Evolutionary conservation across 129 eudicot species (phyloP).

Genomic region (Lonicera japonica): DNA sequence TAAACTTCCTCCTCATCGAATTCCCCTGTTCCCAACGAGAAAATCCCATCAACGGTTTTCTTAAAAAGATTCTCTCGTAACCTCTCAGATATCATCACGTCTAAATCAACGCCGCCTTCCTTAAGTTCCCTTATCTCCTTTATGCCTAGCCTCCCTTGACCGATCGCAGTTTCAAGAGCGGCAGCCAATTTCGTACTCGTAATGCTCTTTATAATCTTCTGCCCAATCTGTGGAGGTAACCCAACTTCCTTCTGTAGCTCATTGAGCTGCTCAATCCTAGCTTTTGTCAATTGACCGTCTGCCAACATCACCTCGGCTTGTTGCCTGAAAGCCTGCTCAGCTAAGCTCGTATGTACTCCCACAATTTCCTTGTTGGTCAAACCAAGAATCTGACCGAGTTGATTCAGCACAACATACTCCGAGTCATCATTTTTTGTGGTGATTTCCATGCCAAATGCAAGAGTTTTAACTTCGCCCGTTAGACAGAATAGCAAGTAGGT

Average conservation of each 20-base stretch:
- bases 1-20: constrained; percentile 83
- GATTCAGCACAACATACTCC: constrained; percentile 52
- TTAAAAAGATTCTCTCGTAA: constrained; percentile 66
- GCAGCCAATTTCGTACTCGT: constrained; percentile 75
- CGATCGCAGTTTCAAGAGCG: constrained; percentile 78
- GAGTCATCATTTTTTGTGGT: constrained; percentile 68
- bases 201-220: constrained; percentile 72
- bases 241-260: constrained; percentile 73
- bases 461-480: constrained; percentile 58
- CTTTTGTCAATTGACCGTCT: constrained; percentile 80
- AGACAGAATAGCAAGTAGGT: constrained; percentile 64
- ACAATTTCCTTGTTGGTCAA: constrained; percentile 62
- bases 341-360: constrained; percentile 69
- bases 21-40: constrained; percentile 96
- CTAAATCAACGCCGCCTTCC: constrained; percentile 65
- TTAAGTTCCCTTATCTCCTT: constrained; percentile 77
- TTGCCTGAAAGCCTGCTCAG: constrained; percentile 75
- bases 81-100: constrained; percentile 66
- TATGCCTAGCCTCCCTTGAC: constrained; percentile 71
- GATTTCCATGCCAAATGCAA: constrained; percentile 64
- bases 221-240: constrained; percentile 78
- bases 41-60: constrained; percentile 67
- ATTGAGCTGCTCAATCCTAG: constrained; percentile 58
- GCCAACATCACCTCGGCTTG: constrained; percentile 95
- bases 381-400: constrained; percentile 81